Evolutionary conservation across 257 asterid species (phyloP), one percentile per base, ranked within the genome.

Genomic region (Gentiana dahurica): DNA sequence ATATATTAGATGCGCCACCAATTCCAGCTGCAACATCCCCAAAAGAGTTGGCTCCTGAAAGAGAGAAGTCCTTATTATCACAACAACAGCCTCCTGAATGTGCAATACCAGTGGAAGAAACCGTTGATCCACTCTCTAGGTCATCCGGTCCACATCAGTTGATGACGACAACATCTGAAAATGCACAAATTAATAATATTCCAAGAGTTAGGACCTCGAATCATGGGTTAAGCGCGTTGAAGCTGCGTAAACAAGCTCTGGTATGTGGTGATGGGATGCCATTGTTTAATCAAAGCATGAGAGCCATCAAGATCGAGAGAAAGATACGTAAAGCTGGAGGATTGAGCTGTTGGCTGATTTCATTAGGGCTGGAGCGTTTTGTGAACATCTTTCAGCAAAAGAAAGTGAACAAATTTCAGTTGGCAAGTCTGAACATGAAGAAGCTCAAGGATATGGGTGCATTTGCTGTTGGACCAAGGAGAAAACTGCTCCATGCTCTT

Each of bases 361-460:
- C 98, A 1, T 72, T 83, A 12, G 98, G 96, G 65, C 94, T 91
- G 24, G 53, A 73, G 37, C 73, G 80, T 47, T 91, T 87, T 61
- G 67, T 85, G 52, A 76, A 68, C 67, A 63, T 79, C 36, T 91
- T 91, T 60, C 77, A 68, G 73, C 76, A 68, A 61, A 79, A 68
- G 71, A 70, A 66, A 9, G 73, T 85, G 12, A 72, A 61, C 61
- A 91, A 66, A 62, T 87, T 81, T 75, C 95, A 87, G 67, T 75
- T 91, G 72, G 87, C 90, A 12, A 84, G 70, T 69, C 78, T 91
- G 55, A 83, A 81, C 56, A 85, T 87, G 94, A 64, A 79, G 55
- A 87, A 91, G 78, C 94, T 91, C 51, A 85, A 87, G 71, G 94
- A 84, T 47, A 87, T 87, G 95, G 98, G 98, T 32, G 73, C 81